phyloP scores from a whole-genome alignment of 2,329 filamentous ascomycete genomes.

The Aspergillus aculeatinus region DNA sequence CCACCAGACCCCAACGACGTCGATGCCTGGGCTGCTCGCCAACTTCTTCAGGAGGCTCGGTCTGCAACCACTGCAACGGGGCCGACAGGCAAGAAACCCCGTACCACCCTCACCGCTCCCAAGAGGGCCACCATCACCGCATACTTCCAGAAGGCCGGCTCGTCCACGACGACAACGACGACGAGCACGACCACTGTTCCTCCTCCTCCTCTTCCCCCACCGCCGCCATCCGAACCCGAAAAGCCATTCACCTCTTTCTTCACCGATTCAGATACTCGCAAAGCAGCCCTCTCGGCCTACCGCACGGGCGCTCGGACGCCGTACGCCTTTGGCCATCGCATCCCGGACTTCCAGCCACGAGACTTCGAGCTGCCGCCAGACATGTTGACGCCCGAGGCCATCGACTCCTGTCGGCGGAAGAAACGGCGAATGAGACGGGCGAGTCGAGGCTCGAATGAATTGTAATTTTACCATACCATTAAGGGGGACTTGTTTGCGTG shows the following conservation, averaged over 20 bases:
- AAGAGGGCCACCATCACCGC: background rate
- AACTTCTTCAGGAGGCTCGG: constrained; percentile 71
- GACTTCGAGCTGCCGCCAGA: constrained; percentile 77
- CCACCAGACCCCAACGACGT: constrained; percentile 67
- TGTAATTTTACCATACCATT: background rate
- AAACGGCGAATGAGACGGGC: constrained; percentile 36
- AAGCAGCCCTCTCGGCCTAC: constrained; percentile 71
- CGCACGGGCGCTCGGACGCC: constrained; percentile 65
- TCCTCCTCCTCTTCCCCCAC: constrained; percentile 12
- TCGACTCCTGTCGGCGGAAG: constrained; percentile 42
- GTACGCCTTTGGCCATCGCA: constrained; percentile 75
- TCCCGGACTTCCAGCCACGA: constrained; percentile 68
- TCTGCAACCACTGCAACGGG: constrained; percentile 39
- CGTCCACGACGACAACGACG: constrained; percentile 13
- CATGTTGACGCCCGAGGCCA: constrained; percentile 45
- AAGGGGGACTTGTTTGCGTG: background rate
- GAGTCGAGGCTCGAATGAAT: constrained; percentile 19
- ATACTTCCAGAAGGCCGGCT: background rate
- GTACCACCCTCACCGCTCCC: constrained; percentile 12
- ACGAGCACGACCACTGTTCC: too few species aligned
- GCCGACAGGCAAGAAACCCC: constrained; percentile 41
- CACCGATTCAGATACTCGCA: constrained; percentile 73
- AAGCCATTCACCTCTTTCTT: constrained; percentile 86
- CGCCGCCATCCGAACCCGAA: constrained; percentile 32
- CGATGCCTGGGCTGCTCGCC: constrained; percentile 69